A percentile compares a stretch with the other conserved stretches of the same genome.
Evolutionary conservation across 495 filamentous ascomycete species (phyloP).

Genomic region (Neurospora sublineolata): DNA sequence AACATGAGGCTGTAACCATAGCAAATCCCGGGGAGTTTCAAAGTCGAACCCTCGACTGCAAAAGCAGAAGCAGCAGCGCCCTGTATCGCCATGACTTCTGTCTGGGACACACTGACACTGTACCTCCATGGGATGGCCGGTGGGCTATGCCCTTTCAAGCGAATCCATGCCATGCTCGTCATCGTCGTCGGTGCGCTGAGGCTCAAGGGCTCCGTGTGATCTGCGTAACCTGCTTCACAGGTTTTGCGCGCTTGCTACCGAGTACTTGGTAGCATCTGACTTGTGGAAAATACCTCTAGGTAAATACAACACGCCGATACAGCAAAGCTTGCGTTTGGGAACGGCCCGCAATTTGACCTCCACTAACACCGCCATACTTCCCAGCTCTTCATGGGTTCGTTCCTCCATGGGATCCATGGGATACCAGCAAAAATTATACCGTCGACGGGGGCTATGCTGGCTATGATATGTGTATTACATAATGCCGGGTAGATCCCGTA

Average conservation of each 20-base stretch:
- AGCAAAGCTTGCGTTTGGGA: neutral
- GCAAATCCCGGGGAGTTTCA: neutral
- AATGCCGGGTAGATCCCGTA: neutral
- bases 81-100: neutral
- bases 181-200: neutral
- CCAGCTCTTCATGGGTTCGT: neutral
- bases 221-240: neutral
- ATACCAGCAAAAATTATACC: neutral
- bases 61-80: neutral
- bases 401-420: neutral
- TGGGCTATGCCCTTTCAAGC: neutral
- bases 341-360: neutral
- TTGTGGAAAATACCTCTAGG: neutral
- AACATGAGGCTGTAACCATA: neutral
- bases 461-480: neutral
- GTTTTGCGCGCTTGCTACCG: neutral
- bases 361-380: neutral
- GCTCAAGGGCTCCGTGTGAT: neutral
- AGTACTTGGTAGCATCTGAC: neutral
- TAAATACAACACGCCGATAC: neutral
- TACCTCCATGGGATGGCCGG: neutral
- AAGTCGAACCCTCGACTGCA: neutral
- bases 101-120: neutral
- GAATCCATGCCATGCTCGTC: neutral
- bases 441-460: neutral